A percentile compares a stretch with the other conserved stretches of the same genome.
Evolutionary conservation across 1,284 basidiomycete genomes (phyloP).

Genomic region (Microbotryum lychnidis-dioicae): DNA sequence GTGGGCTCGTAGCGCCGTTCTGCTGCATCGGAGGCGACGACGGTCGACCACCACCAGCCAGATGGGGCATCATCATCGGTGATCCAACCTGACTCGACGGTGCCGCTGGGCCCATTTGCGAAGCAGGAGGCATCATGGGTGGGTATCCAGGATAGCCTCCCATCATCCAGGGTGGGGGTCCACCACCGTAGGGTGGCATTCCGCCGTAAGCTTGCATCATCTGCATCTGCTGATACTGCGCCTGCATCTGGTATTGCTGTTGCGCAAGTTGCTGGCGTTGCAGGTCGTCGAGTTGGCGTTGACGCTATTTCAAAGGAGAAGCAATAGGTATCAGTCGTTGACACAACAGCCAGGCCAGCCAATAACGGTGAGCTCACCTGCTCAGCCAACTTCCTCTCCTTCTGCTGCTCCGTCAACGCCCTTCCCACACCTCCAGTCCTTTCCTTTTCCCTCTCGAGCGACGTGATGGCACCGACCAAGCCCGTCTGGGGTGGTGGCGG

Average conservation of each 20-base stretch:
- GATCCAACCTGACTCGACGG: no score
- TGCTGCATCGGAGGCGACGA: no score
- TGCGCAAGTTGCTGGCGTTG: conserved; percentile 69
- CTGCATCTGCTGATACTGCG: conserved; percentile 46
- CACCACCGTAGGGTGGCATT: conserved; percentile 11
- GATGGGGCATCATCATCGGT: no score
- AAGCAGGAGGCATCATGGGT: conserved; percentile 53
- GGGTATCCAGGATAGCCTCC: conserved; percentile 33
- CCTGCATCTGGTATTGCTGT: conserved; percentile 16
- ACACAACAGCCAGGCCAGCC: neutral
- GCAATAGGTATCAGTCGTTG: neutral
- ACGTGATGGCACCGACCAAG: conserved; percentile 87
- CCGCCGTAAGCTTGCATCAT: conserved; percentile 54
- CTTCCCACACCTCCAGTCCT: conserved; percentile 91
- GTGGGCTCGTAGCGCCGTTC: no score
- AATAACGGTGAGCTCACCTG: neutral
- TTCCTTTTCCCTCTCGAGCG: conserved; percentile 87
- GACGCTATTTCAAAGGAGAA: conserved; percentile 62
- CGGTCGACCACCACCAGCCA: no score
- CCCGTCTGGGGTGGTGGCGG: conserved; percentile 93
- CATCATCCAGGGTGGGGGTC: conserved; percentile 37
- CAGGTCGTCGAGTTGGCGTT: conserved; percentile 80
- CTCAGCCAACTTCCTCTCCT: conserved; percentile 71
- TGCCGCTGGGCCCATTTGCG: conserved; percentile 30
- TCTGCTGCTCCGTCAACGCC: conserved; percentile 84